Evolutionary conservation across 495 filamentous ascomycete genomes (phyloP).

Genomic region (Podospora pseudopauciseta): DNA sequence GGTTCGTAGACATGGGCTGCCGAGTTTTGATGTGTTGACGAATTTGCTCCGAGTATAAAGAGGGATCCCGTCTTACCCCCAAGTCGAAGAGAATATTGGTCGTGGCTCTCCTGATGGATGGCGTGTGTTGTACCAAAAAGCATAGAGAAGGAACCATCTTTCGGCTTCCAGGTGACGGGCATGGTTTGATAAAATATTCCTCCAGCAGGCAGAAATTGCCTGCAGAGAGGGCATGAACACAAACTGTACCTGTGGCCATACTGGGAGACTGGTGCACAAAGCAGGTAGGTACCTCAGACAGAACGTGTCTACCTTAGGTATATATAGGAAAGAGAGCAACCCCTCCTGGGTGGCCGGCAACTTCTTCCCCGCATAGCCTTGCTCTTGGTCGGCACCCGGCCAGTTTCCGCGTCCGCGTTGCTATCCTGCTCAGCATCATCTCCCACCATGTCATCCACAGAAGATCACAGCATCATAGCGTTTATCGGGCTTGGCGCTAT

Average conservation of each 20-base stretch:
- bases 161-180: conserved; percentile 16
- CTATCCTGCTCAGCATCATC: conserved; percentile 13
- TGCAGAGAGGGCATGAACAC: conserved; percentile 45
- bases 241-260: conserved; percentile 31
- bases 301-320: no score
- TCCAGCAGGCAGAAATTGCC: conserved; percentile 42
- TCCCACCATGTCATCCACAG: conserved; percentile 28
- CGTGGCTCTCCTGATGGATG: not conserved
- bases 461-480: conserved; percentile 4
- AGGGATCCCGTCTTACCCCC: conserved; percentile 33
- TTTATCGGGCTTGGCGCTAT: conserved; percentile 29
- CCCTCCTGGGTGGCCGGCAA: not conserved
- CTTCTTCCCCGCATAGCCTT: conserved; percentile 43
- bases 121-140: conserved; percentile 40
- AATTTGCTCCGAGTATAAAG: conserved; percentile 34
- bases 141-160: conserved; percentile 27
- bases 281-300: no score
- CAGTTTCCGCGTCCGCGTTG: not conserved
- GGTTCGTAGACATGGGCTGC: conserved; percentile 33
- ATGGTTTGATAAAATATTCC: conserved; percentile 38
- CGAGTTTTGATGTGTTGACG: conserved; percentile 34
- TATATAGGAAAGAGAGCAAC: not conserved
- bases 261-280: no score
- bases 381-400: not conserved
- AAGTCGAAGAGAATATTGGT: conserved; percentile 43